Conservation (phyloP, 2,329 filamentous ascomycete species). For the Pyricularia sp. region DNA sequence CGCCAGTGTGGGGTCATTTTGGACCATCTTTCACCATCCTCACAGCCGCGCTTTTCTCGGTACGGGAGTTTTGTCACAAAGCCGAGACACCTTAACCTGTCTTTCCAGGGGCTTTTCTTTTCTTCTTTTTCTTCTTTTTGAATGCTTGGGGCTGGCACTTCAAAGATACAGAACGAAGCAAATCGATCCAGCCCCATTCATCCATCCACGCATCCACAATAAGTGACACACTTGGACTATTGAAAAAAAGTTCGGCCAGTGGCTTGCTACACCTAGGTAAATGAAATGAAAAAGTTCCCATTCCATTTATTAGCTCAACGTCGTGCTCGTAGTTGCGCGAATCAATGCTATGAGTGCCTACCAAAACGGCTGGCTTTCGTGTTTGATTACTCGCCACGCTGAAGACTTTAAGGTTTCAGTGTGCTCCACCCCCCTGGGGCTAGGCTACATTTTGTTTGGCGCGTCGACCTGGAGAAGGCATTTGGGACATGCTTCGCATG, state of each 20-base stretch:
- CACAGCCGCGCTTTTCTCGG: not conserved
- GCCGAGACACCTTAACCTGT: not conserved
- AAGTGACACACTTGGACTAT: not conserved
- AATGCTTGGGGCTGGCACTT: not conserved
- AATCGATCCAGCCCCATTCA: not conserved
- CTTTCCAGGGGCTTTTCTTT: not conserved
- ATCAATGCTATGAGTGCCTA: not conserved
- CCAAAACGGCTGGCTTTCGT: not conserved
- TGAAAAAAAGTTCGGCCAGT: not conserved
- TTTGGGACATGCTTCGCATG: not conserved
- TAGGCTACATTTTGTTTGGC: not conserved
- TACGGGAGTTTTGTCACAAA: not conserved
- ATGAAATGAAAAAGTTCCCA: not conserved
- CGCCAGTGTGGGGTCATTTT: not conserved
- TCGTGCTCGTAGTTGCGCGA: not conserved
- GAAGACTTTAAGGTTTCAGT: not conserved
- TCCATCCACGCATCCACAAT: not conserved
- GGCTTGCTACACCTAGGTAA: not conserved
- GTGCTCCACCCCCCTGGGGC: conserved; percentile 1
- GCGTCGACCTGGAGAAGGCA: not conserved
- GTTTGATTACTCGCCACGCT: not conserved
- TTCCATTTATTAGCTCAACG: not conserved
- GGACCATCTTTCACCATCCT: not conserved
- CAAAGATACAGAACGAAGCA: not conserved
- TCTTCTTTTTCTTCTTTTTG: too few relatives aligned